Evolutionary conservation across 1,139 yeast genomes (phyloP).

Genomic region (Sugiyamaella neomexicana): DNA sequence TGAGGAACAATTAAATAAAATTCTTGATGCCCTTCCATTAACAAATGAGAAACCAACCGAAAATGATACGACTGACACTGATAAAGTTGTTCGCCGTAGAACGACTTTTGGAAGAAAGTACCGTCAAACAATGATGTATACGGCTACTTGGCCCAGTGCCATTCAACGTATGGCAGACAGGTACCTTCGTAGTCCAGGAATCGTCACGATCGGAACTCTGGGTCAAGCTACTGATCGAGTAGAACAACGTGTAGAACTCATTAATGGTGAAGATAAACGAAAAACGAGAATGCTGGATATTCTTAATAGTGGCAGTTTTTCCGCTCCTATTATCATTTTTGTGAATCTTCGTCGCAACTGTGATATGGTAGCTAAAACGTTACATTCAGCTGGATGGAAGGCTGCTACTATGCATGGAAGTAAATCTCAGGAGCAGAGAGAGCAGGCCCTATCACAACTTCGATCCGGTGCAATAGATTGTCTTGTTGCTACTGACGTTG

Average conservation of each 20-base stretch:
- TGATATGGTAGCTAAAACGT: conserved; percentile 57
- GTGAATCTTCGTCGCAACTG: conserved; percentile 75
- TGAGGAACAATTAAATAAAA: conserved; percentile 69
- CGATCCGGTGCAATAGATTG: conserved; percentile 60
- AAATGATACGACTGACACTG: conserved; percentile 20
- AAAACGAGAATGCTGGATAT: conserved; percentile 41
- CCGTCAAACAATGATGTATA: conserved; percentile 79
- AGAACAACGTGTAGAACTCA: conserved; percentile 64
- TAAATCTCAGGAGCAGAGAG: conserved; percentile 84
- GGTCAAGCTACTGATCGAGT: conserved; percentile 64
- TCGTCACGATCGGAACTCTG: conserved; percentile 63
- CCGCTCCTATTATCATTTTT: conserved; percentile 69
- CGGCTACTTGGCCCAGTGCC: conserved; percentile 85
- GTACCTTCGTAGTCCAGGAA: conserved; percentile 60
- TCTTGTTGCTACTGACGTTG: conserved; percentile 91
- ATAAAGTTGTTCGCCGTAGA: conserved; percentile 22
- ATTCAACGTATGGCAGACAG: conserved; percentile 65
- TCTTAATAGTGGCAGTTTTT: conserved; percentile 40
- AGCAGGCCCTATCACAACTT: conserved; percentile 66
- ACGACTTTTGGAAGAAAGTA: conserved; percentile 28
- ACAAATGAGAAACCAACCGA: conserved; percentile 38
- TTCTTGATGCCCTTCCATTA: conserved; percentile 52
- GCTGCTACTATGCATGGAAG: conserved; percentile 81
- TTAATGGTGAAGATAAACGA: conserved; percentile 44
- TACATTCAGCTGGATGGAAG: conserved; percentile 49